Evolutionary conservation across 2,329 filamentous ascomycete genomes (phyloP).

Genomic region (Aspergillus amoenus): DNA sequence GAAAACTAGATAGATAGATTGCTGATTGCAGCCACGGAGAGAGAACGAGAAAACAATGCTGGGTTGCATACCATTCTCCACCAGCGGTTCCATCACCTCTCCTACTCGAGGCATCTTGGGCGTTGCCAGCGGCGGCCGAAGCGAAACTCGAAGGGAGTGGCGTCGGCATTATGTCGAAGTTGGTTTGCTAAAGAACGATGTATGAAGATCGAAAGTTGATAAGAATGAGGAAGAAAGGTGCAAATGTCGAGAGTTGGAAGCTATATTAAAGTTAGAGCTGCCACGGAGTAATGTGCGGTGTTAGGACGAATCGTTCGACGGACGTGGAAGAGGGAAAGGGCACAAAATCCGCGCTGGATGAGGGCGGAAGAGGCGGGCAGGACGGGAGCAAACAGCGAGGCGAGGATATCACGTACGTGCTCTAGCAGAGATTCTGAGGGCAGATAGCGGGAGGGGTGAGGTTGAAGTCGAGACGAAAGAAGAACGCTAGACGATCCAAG

Average conservation of each 20-base stretch:
- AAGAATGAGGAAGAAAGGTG: slow-evolving; percentile 23
- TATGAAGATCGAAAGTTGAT: slow-evolving; percentile 21
- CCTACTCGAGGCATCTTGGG: slow-evolving; percentile 60
- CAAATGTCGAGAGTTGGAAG: slow-evolving; percentile 12
- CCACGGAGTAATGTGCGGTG: slow-evolving; percentile 5
- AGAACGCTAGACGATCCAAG: slow-evolving; percentile 32
- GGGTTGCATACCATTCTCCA: slow-evolving; percentile 67
- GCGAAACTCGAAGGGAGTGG: slow-evolving; percentile 81
- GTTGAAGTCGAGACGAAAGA: slow-evolving; percentile 21
- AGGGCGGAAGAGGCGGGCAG: neutral
- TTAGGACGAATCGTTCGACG: slow-evolving; percentile 1
- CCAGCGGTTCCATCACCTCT: slow-evolving; percentile 59
- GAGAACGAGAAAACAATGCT: slow-evolving; percentile 5
- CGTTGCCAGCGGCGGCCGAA: slow-evolving; percentile 77
- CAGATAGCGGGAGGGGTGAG: slow-evolving; percentile 10
- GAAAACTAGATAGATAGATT: neutral
- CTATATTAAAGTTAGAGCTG: slow-evolving; percentile 1
- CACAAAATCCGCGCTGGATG: slow-evolving; percentile 7
- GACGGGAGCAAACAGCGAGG: neutral
- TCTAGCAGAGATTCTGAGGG: slow-evolving; percentile 4
- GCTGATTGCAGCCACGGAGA: slow-evolving; percentile 7
- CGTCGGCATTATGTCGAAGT: slow-evolving; percentile 59
- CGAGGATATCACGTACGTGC: slow-evolving; percentile 4
- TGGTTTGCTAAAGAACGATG: slow-evolving; percentile 15
- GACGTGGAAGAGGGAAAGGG: slow-evolving; percentile 3